Percentiles rank a stretch among this genome's conserved stretches.
Conservation (phyloP, 2,329 filamentous ascomycete species). For the Pyrenochaeta sp. region DNA sequence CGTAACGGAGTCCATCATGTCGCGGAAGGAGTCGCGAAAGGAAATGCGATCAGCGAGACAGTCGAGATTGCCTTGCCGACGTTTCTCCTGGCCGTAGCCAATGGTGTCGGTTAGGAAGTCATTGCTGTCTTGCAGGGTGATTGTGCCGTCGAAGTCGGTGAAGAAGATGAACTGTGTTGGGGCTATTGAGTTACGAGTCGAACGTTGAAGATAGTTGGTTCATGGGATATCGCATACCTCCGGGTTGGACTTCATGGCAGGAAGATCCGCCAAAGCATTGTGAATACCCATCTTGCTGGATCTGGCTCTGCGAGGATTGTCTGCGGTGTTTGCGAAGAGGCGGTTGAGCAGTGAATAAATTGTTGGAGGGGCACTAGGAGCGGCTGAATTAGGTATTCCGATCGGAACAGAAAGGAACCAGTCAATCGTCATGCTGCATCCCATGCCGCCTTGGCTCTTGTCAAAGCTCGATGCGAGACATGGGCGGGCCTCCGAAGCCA, state of each 20-base stretch:
- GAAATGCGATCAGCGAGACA: constrained; percentile 74
- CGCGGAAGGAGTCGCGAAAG: constrained; percentile 85
- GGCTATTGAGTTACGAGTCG: constrained; percentile 23
- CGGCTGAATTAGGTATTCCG: constrained; percentile 31
- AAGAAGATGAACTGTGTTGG: constrained; percentile 84
- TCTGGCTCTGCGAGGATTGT: background rate
- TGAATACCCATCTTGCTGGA: constrained; percentile 43
- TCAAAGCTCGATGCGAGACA: constrained; percentile 30
- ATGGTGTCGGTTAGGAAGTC: constrained; percentile 86
- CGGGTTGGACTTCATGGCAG: constrained; percentile 67
- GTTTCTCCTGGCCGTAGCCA: constrained; percentile 78
- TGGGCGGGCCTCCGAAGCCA: constrained; percentile 24
- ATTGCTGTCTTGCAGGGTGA: constrained; percentile 79
- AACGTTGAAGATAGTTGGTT: background rate
- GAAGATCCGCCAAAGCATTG: constrained; percentile 49
- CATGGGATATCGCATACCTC: constrained; percentile 45
- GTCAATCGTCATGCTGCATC: constrained; percentile 25
- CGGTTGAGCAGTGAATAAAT: constrained; percentile 4
- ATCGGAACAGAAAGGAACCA: constrained; percentile 20
- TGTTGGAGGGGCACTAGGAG: constrained; percentile 24
- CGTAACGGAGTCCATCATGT: constrained; percentile 89
- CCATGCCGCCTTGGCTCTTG: constrained; percentile 36
- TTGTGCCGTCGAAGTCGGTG: constrained; percentile 97
- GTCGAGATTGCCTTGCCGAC: constrained; percentile 76
- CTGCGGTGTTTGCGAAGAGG: constrained; percentile 5